These are phyloP conservation scores for Solioccasus polychromus DNA, from an alignment of 768 basidiomycete genomes.

Conservation along the genomic window DNA sequence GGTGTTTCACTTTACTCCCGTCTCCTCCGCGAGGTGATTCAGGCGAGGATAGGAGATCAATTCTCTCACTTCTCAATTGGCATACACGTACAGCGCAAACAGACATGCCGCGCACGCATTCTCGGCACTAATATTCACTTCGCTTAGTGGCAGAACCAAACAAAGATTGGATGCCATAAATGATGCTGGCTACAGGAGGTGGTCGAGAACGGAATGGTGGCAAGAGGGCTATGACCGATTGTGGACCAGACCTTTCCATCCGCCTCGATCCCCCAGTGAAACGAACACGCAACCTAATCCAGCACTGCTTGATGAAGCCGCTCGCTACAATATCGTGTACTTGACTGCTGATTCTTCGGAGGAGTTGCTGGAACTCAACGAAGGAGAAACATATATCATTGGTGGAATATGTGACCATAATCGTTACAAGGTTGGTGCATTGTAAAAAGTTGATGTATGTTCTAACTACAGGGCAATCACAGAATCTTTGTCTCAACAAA, in stretches of 20 bases:
- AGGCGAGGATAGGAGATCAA: slow-evolving; percentile 68
- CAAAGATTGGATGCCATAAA: slow-evolving; percentile 61
- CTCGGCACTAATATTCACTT: slow-evolving; percentile 70
- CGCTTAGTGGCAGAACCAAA: slow-evolving; percentile 69
- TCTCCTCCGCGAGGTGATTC: slow-evolving; percentile 10
- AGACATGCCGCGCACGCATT: slow-evolving; percentile 71
- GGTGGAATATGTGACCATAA: slow-evolving; percentile 96
- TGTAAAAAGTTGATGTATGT: neutral
- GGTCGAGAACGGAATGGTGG: slow-evolving; percentile 86
- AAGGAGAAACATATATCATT: slow-evolving; percentile 89
- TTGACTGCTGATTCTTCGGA: slow-evolving; percentile 92
- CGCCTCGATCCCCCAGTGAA: neutral
- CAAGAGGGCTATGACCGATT: slow-evolving; percentile 66
- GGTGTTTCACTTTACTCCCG: slow-evolving; percentile 28
- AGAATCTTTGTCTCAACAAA: slow-evolving; percentile 91
- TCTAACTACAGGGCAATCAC: slow-evolving; percentile 16
- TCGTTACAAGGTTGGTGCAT: slow-evolving; percentile 78
- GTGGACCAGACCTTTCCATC: slow-evolving; percentile 42
- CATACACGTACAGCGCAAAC: slow-evolving; percentile 90
- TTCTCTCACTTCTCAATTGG: slow-evolving; percentile 86
- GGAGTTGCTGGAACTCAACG: slow-evolving; percentile 77
- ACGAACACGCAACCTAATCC: neutral
- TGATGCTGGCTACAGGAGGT: slow-evolving; percentile 71
- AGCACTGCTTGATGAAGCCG: slow-evolving; percentile 9
- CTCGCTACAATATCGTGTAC: slow-evolving; percentile 69